These are phyloP conservation scores for Blastocystis sp. DNA, from an alignment of 352 stramenopile species.

Conservation along the genomic window DNA sequence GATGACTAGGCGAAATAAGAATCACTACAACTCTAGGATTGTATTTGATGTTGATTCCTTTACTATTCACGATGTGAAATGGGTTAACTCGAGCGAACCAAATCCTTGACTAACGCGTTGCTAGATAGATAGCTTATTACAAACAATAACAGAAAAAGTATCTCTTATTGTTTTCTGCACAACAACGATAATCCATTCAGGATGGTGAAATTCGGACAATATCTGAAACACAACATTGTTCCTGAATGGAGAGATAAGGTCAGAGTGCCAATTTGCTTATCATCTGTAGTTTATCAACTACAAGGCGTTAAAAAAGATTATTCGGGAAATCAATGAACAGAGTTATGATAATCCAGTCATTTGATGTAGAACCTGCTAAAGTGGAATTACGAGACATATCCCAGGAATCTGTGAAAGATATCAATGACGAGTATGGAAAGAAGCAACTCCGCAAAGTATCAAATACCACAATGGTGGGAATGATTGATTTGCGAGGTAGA, in stretches of 20 bases:
- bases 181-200: too few species aligned
- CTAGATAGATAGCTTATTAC: too few species aligned
- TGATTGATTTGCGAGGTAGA: slow-evolving; percentile 18
- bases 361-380: neutral
- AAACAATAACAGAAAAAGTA: too few species aligned
- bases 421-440: neutral
- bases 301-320: slow-evolving; percentile 56
- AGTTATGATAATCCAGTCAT: neutral
- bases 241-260: slow-evolving; percentile 58
- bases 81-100: too few species aligned
- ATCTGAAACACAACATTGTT: slow-evolving; percentile 59
- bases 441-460: neutral
- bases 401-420: neutral
- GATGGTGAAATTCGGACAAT: slow-evolving; percentile 55
- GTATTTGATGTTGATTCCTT: too few species aligned
- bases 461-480: neutral
- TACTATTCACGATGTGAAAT: too few species aligned
- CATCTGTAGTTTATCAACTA: slow-evolving; percentile 35
- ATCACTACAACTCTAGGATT: too few species aligned
- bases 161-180: too few species aligned
- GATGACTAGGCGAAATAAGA: too few species aligned
- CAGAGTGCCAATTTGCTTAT: neutral
- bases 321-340: neutral
- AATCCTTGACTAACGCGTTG: too few species aligned
- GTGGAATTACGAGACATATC: neutral